phyloP scores from a whole-genome alignment of 2,329 filamentous ascomycete species.

The Rhinocladiella mackenziei region DNA sequence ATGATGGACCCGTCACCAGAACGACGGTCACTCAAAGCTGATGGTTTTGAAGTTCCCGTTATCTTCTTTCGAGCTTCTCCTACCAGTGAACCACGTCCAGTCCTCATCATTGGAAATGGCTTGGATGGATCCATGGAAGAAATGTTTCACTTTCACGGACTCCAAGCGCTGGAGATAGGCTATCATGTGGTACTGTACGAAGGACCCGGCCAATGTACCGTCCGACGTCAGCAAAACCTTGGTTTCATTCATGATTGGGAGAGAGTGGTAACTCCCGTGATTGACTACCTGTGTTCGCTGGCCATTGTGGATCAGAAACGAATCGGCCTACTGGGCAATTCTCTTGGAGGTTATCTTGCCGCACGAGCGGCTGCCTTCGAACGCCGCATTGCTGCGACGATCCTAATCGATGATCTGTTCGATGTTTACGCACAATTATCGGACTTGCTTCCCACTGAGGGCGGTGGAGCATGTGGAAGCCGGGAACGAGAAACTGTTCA shows the following conservation, averaged over 20 bases:
- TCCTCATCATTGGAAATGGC: conserved; percentile 40
- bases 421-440: not conserved
- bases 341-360: conserved; percentile 42
- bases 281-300: conserved; percentile 37
- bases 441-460: not conserved
- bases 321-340: conserved; percentile 41
- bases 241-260: conserved; percentile 48
- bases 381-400: conserved; percentile 39
- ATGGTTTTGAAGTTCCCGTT: conserved; percentile 37
- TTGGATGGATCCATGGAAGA: conserved; percentile 47
- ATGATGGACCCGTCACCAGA: conserved; percentile 38
- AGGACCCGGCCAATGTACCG: conserved; percentile 45
- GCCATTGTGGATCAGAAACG: conserved; percentile 32
- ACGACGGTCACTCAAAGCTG: conserved; percentile 33
- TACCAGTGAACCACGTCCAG: conserved; percentile 33
- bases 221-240: conserved; percentile 40
- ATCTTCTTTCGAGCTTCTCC: conserved; percentile 36
- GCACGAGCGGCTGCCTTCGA: conserved; percentile 45
- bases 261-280: conserved; percentile 39
- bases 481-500: not conserved
- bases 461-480: not conserved
- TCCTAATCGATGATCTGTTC: conserved; percentile 39
- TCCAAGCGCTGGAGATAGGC: conserved; percentile 39
- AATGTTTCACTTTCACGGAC: conserved; percentile 38
- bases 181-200: conserved; percentile 47